These are phyloP conservation scores for Ceratobasidium sp. DNA, from an alignment of 1,284 basidiomycete species.

Conservation along the genomic window DNA sequence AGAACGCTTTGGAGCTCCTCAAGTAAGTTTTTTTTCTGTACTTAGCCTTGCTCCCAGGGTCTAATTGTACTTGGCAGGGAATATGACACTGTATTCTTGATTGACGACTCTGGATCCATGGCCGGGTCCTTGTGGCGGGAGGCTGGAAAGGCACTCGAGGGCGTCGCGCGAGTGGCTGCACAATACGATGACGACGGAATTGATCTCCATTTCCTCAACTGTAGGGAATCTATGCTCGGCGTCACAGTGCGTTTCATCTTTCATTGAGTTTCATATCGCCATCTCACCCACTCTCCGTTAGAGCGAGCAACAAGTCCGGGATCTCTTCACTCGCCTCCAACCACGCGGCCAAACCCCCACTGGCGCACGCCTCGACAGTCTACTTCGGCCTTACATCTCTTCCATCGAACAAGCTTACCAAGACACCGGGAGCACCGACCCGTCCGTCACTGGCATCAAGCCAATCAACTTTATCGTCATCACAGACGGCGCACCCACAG, in stretches of 20 bases:
- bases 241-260: constrained; percentile 4
- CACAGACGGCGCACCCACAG: constrained; percentile 67
- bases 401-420: constrained; percentile 60
- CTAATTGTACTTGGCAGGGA: neutral
- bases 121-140: constrained; percentile 63
- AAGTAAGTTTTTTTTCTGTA: constrained; percentile 14
- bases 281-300: neutral
- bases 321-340: constrained; percentile 61
- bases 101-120: constrained; percentile 75
- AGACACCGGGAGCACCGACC: constrained; percentile 46
- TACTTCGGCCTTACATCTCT: constrained; percentile 64
- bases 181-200: constrained; percentile 66
- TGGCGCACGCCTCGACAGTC: constrained; percentile 63
- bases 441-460: constrained; percentile 55
- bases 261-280: neutral
- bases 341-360: constrained; percentile 66
- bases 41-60: neutral
- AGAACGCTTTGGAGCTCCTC: constrained; percentile 40
- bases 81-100: constrained; percentile 58
- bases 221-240: constrained; percentile 20
- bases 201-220: constrained; percentile 62
- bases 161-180: constrained; percentile 61
- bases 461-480: constrained; percentile 72
- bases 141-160: constrained; percentile 62
- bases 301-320: constrained; percentile 53